Conservation (phyloP, 2,329 filamentous ascomycete species). For the Aspergillus fructus region DNA sequence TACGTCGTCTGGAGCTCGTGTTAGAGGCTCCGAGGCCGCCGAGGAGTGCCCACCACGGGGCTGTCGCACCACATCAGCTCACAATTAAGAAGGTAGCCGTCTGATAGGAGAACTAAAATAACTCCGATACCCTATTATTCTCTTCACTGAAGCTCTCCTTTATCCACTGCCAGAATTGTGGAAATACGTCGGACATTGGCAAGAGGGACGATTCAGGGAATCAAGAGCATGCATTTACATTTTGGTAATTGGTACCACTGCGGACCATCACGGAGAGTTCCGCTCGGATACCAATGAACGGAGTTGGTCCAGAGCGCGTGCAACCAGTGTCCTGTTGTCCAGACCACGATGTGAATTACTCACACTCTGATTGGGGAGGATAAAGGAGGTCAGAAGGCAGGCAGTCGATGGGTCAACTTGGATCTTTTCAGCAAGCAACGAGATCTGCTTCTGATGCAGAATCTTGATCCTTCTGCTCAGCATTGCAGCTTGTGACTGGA, state of each 20-base stretch:
- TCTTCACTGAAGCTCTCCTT: not conserved
- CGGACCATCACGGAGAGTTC: not conserved
- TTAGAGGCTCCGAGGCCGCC: not conserved
- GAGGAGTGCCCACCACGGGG: not conserved
- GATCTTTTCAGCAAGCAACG: not conserved
- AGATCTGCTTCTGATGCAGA: not conserved
- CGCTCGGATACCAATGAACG: not conserved
- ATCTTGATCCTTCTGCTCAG: conserved; percentile 1
- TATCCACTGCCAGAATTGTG: not conserved
- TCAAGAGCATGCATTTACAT: not conserved
- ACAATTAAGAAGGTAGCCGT: not conserved
- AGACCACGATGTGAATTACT: not conserved
- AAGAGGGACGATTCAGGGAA: not conserved
- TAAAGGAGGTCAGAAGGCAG: not conserved
- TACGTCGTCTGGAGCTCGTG: not conserved
- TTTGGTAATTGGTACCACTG: not conserved
- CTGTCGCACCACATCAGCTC: not conserved
- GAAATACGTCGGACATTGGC: not conserved
- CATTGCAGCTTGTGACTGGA: not conserved
- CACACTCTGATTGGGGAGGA: not conserved
- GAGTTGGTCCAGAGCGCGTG: not conserved
- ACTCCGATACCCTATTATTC: not conserved
- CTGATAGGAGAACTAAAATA: not conserved
- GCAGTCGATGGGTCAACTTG: not conserved
- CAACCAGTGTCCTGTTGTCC: not conserved